Base-by-base conservation (phyloP, 2,329 filamentous ascomycete genomes). In the Beauveria sp. region DNA sequence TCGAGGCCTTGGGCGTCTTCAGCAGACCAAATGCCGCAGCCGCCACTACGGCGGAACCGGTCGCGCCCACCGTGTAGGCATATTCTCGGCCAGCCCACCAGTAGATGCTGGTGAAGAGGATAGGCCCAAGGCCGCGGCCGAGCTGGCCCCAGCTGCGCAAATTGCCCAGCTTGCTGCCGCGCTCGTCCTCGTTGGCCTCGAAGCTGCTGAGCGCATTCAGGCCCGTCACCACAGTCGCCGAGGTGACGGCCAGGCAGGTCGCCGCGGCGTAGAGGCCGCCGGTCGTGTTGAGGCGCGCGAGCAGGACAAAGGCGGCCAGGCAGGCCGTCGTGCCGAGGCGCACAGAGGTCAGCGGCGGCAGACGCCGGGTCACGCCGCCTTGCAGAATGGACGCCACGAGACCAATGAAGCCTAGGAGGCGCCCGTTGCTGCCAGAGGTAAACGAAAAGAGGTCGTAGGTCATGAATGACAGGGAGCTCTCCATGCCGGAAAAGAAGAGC, bases 401-500 rank as follows among this genome's bases (percentile, higher is more conserved):
- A 0, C 95, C 95, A 69, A 99, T 90, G 74, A 90, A 95, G 6
- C 95, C 93, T 2, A 99, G 85, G 2, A 99, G 81, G 12, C 87
- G 85, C 18, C 95, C 95, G 66, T 96, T 96, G 58, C 91, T 84
- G 49, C 86, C 84, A 1, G 92, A 88, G 12, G 82, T 85, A 72
- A 95, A 96, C 9, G 84, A 83, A 74, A 98, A 98, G 50, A 99
- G 84, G 59, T 96, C 93, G 69, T 95, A 96, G 0, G 93, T 98
- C 86, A 99, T 93, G 74, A 99, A 99, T 0, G 95, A 93, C 3
- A 99, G 83, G 1, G 92, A 96, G 74, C 96, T 98, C 73, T 99
- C 95, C 89, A 99, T 93, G 64, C 95, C 95, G 2, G 91, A 96
- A 77, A 99, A 99, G 76, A 96, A 96, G 14, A 99, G 86, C 63